Evolutionary conservation across 208 protist species (phyloP).

Genomic region (Crithidia fasciculata): DNA sequence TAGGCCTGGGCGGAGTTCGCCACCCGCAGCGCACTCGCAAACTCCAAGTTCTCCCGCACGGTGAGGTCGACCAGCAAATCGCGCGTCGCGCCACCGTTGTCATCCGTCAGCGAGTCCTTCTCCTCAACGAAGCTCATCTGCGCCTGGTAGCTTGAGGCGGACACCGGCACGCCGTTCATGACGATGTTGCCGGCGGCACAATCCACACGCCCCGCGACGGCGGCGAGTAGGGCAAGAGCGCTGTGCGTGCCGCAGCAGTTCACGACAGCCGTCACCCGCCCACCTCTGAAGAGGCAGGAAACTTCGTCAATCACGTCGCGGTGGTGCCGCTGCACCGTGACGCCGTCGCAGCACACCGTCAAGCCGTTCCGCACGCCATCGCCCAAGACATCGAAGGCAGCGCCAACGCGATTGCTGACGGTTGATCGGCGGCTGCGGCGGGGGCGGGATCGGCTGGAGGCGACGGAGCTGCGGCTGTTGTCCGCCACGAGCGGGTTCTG

Average conservation of each 20-base stretch:
- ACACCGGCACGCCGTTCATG: conserved; percentile 62
- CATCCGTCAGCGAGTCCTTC: conserved; percentile 7
- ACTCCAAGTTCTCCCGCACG: conserved; percentile 63
- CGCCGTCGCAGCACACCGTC: conserved; percentile 50
- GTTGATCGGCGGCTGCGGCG: conserved; percentile 9
- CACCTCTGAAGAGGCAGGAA: conserved; percentile 51
- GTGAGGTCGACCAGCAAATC: conserved; percentile 46
- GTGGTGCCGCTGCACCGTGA: conserved; percentile 33
- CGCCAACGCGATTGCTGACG: background rate
- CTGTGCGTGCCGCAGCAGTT: conserved; percentile 58
- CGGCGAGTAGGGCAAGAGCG: conserved; percentile 46
- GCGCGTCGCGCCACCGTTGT: conserved; percentile 12
- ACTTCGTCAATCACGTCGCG: conserved; percentile 45
- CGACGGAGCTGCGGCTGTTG: background rate
- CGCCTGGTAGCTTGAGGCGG: conserved; percentile 46
- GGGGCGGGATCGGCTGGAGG: conserved; percentile 6
- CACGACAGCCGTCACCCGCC: conserved; percentile 67
- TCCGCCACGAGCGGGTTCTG: conserved; percentile 3
- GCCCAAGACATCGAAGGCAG: conserved; percentile 8
- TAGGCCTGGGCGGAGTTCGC: conserved; percentile 36
- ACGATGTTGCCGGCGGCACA: conserved; percentile 44
- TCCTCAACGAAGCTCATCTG: conserved; percentile 38
- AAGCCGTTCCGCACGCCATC: conserved; percentile 13
- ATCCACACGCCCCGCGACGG: conserved; percentile 46
- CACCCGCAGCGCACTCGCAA: conserved; percentile 56